A percentile compares a stretch with the other conserved stretches of the same genome.
Conservation (phyloP, 208 protist species). For the Borovskyia barvae region DNA sequence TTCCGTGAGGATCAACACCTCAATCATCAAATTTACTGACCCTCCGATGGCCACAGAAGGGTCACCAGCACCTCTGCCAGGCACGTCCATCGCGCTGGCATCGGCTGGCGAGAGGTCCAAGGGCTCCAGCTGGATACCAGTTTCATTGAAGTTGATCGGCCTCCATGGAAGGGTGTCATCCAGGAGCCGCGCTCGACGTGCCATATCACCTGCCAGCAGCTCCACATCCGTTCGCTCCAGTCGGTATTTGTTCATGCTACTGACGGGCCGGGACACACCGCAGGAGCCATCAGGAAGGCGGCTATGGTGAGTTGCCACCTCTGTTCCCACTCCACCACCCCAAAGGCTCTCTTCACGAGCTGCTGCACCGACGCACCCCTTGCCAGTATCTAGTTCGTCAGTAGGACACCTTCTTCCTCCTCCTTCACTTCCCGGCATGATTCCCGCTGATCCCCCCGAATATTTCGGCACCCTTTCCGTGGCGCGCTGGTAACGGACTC, state of each 20-base stretch:
- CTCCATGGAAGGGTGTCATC: slow-evolving; percentile 73
- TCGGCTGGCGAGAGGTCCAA: slow-evolving; percentile 21
- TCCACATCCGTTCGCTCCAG: slow-evolving; percentile 32
- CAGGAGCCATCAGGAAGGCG: no score
- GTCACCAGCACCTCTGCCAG: not conserved
- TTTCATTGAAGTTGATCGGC: slow-evolving; percentile 39
- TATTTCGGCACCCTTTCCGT: not conserved
- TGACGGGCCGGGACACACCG: not conserved
- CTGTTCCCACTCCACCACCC: no score
- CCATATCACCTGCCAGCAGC: slow-evolving; percentile 39
- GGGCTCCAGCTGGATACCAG: slow-evolving; percentile 38
- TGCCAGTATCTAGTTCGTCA: no score
- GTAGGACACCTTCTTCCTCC: not conserved
- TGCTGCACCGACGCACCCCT: no score
- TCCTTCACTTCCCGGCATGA: not conserved
- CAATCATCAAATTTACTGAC: slow-evolving; percentile 55
- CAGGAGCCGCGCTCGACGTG: slow-evolving; percentile 35
- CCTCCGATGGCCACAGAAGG: slow-evolving; percentile 50
- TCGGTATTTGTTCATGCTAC: slow-evolving; percentile 1
- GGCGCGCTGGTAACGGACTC: slow-evolving; percentile 11
- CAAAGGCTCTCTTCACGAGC: no score
- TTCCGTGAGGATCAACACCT: slow-evolving; percentile 58
- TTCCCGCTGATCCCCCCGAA: not conserved
- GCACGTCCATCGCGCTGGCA: not conserved
- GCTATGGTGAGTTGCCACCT: no score